Evolutionary conservation across 2,329 filamentous ascomycete species (phyloP), one percentile per base, ranked within the genome.

Genomic region (Diaporthe longicolla): DNA sequence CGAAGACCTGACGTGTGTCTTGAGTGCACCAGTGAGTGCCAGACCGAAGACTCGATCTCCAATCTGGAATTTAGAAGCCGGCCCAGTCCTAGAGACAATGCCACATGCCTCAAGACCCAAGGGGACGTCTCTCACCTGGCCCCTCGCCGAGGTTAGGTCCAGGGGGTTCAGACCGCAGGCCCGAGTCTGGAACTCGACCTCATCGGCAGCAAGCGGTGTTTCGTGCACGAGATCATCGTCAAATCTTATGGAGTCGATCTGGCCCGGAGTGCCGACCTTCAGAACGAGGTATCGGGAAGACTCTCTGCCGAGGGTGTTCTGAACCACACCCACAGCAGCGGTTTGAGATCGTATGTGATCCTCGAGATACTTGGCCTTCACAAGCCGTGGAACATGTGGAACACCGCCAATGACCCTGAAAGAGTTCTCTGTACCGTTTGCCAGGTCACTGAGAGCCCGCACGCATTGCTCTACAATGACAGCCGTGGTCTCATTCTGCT

Each of bases 1-100:
- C 9, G 48, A 40, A 9, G 77, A 73, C 52, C 78, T 75, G 13
- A 72, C 77, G 26, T 76, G 75, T 9, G 77, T 80, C 35, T 77
- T 79, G 35, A 80, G 50, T 7, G 75, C 71, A 1, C 78, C 77
- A 6, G 69, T 68, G n/a, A 70, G 69, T 9, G 77, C 75, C 10
- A 80, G 65, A 0, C 78, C 79, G 10, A 79, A 73, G n/a, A 79
- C 77, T 19, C 66, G 73, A 55, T 79, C 78, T 17, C 76, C 77
- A 21, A 57, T 61, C 43, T 76, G 63, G 58, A 78, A 77, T 4
- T 13, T 50, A 24, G 76, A 76, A 17, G 48, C 43, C 9, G 69
- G 7, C 11, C 78, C 78, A 21, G 74, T 40, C 54, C 77, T 68
- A 15, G 74, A 76, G 13, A 79, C 78, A 5, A 78, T 66, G 11